Conservation (phyloP, 495 filamentous ascomycete species). For the Penicillium chermesinum region DNA sequence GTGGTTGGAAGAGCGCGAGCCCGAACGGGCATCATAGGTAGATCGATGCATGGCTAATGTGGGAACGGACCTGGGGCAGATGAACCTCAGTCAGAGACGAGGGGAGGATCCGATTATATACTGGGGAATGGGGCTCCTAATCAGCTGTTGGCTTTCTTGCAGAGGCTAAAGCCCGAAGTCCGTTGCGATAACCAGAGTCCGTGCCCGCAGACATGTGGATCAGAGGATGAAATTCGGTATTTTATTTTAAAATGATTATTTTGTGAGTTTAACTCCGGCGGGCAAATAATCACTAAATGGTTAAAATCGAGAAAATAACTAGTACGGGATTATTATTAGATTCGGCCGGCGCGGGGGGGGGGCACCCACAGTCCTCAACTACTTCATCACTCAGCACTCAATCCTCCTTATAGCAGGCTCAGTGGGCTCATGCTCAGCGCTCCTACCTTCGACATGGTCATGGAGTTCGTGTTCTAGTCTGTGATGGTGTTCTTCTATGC, state of each 20-base stretch:
- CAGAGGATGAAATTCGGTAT: not conserved
- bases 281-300: not conserved
- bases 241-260: not conserved
- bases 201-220: slow-evolving; percentile 21
- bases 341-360: too few relatives aligned
- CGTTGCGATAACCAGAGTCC: slow-evolving; percentile 31
- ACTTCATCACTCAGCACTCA: too few relatives aligned
- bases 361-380: too few relatives aligned
- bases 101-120: slow-evolving; percentile 29
- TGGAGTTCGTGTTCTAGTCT: slow-evolving; percentile 15
- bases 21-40: slow-evolving; percentile 30
- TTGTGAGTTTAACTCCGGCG: not conserved
- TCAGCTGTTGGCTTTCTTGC: slow-evolving; percentile 24
- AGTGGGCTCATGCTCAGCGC: slow-evolving; percentile 1
- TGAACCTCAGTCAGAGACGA: not conserved
- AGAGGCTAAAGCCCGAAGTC: slow-evolving; percentile 12
- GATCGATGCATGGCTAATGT: slow-evolving; percentile 31
- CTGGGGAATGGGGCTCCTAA: slow-evolving; percentile 25
- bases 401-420: too few relatives aligned
- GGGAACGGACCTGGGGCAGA: not conserved
- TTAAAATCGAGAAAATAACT: too few relatives aligned
- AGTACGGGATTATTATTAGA: too few relatives aligned
- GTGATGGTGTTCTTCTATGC: too few relatives aligned
- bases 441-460: not conserved
- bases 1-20: slow-evolving; percentile 57